Evolutionary conservation across 2,329 filamentous ascomycete genomes (phyloP), one percentile per base, ranked within the genome.

Genomic region (Dendrostoma leiphaemia): DNA sequence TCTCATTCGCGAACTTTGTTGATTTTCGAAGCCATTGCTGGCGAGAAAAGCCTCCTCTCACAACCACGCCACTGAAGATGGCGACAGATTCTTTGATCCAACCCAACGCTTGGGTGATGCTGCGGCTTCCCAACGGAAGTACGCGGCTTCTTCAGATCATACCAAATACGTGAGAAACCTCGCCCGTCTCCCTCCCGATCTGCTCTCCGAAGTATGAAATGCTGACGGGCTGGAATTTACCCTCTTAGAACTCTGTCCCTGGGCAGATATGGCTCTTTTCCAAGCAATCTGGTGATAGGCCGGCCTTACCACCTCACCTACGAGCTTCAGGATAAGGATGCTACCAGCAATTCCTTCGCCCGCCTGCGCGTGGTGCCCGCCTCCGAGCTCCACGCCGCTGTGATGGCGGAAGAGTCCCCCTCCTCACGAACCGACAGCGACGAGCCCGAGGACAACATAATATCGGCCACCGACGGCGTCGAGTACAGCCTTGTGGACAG

Each of bases 201-300:
- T 10, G 7, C 17, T 48, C n/a, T n/a, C n/a, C n/a, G 53, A n/a
- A 32, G 13, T 12, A n/a, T 26, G 12, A 6, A 24, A n/a, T 32
- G 15, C 43, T 58, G 50, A 60, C 51, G 38, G 31, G 53, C 44
- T 48, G 12, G n/a, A n/a, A 21, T 49, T 51, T 29, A 12, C 40
- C 23, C 37, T 48, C 34, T 23, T 63, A 97, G 92, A 37, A 90
- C 84, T 41, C 88, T 97, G 60, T 91, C 90, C 2, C 78, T 97
- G 31, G 91, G 91, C 53, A 97, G 97, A 82, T 96, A 94, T 69
- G 94, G 94, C 60, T 84, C 85, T 2, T 97, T 99, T 67, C 88
- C 90, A 15, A 85, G 90, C 49, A 97, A 97, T 67, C 82, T 94
- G 29, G 84, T 99, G 43, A 83, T 99, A 59, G 88, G 91, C n/a